phyloP scores from a whole-genome alignment of 176 grass and related monocot species.

The Paspalum vaginatum region DNA sequence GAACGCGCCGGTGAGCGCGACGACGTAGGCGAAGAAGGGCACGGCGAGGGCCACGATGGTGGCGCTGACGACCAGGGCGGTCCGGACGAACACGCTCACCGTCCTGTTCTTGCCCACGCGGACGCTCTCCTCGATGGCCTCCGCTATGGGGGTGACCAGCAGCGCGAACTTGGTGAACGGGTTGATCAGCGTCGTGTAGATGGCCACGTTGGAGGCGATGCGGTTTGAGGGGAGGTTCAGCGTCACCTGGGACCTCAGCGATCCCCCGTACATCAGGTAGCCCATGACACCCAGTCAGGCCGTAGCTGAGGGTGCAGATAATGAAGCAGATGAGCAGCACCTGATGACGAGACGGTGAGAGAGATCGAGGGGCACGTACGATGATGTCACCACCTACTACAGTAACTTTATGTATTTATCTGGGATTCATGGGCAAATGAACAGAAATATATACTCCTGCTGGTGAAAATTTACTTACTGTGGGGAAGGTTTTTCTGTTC shows the following conservation, averaged over 20 bases:
- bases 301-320: conserved; percentile 70
- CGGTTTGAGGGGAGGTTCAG: conserved; percentile 65
- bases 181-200: conserved; percentile 87
- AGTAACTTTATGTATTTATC: conserved; percentile 29
- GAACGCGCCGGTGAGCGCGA: conserved; percentile 68
- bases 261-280: conserved; percentile 83
- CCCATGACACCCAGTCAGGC: conserved; percentile 65
- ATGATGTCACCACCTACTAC: background rate
- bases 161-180: conserved; percentile 72
- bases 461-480: conserved; percentile 46
- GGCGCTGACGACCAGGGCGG: conserved; percentile 68
- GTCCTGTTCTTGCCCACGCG: conserved; percentile 46
- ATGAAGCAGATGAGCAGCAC: conserved; percentile 68
- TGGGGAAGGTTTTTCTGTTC: conserved; percentile 63
- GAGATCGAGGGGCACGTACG: background rate
- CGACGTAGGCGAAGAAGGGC: conserved; percentile 67
- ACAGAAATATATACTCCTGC: conserved; percentile 2
- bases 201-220: conserved; percentile 62
- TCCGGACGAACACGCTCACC: conserved; percentile 46
- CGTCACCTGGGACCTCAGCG: conserved; percentile 73
- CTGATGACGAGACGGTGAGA: conserved; percentile 33
- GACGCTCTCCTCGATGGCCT: conserved; percentile 69
- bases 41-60: conserved; percentile 57
- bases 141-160: conserved; percentile 51
- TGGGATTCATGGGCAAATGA: conserved; percentile 4